Evolutionary conservation across 495 filamentous ascomycete genomes (phyloP).

Genomic region (Aspergillus panamensis): DNA sequence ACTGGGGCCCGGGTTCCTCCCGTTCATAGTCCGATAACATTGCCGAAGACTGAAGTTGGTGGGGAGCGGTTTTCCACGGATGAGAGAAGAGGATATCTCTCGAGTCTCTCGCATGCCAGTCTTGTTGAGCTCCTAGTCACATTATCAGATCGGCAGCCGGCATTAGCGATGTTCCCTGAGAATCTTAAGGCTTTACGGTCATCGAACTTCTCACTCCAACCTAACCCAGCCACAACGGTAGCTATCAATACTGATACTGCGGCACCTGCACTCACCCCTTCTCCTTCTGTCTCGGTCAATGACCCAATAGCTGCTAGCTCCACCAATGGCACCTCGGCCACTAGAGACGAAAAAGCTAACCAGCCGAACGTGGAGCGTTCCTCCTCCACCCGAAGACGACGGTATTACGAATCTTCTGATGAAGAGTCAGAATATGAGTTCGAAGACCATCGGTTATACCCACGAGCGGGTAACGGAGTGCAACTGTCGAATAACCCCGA

Average conservation of each 20-base stretch:
- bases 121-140: conserved; percentile 42
- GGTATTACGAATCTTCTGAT: conserved; percentile 19
- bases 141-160: conserved; percentile 32
- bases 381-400: conserved; percentile 5
- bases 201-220: conserved; percentile 24
- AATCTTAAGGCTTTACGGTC: conserved; percentile 26
- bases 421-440: conserved; percentile 37
- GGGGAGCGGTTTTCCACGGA: conserved; percentile 26
- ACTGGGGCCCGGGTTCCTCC: conserved; percentile 15
- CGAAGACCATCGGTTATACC: conserved; percentile 58
- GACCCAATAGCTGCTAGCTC: conserved; percentile 1
- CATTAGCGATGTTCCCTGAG: conserved; percentile 40
- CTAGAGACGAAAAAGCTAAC: neutral
- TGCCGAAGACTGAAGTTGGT: conserved; percentile 25
- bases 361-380: neutral
- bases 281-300: conserved; percentile 14
- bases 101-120: conserved; percentile 35
- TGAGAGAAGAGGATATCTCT: conserved; percentile 42
- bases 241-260: neutral
- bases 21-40: conserved; percentile 7
- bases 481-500: conserved; percentile 29
- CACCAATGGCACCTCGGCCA: neutral
- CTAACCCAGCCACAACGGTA: conserved; percentile 1
- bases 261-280: neutral
- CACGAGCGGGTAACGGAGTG: conserved; percentile 58